Conservation (phyloP, 257 asterid species). For the Jacaranda mimosifolia region DNA sequence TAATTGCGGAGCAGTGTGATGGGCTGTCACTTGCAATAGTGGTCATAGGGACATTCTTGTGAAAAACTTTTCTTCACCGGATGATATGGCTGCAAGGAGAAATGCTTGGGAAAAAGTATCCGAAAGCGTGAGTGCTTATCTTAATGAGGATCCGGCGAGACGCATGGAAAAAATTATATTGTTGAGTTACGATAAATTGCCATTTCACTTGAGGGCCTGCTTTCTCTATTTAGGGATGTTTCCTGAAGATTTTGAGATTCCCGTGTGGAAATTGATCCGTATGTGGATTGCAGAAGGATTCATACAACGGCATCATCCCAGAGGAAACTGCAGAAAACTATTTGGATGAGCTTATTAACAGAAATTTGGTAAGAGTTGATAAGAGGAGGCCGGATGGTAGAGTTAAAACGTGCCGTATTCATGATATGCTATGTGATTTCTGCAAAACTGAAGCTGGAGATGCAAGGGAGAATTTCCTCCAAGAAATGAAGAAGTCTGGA, state of each 20-base stretch:
- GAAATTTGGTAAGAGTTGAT: constrained; percentile 41
- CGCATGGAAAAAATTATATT: constrained; percentile 47
- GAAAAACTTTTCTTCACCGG: constrained; percentile 31
- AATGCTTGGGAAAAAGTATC: constrained; percentile 53
- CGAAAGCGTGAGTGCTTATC: constrained; percentile 33
- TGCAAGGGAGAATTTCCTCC: too few species aligned
- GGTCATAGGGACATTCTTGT: constrained; percentile 57
- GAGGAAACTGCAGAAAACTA: constrained; percentile 47
- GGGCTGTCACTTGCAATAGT: constrained; percentile 68
- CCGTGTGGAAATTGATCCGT: constrained; percentile 44
- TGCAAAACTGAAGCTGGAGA: too few species aligned
- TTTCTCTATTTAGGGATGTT: constrained; percentile 61
- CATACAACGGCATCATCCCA: constrained; percentile 31
- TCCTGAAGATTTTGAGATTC: constrained; percentile 49
- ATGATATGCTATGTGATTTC: constrained; percentile 48
- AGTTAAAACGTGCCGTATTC: constrained; percentile 47
- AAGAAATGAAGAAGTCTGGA: too few species aligned
- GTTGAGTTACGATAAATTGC: constrained; percentile 58
- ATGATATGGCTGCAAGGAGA: constrained; percentile 28
- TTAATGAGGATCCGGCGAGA: constrained; percentile 35
- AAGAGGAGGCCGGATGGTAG: constrained; percentile 34
- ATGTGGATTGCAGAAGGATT: constrained; percentile 63
- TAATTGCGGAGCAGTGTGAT: constrained; percentile 47
- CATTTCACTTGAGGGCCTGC: constrained; percentile 55
- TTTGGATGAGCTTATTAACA: constrained; percentile 43